Evolutionary conservation across 202 grass and related monocot genomes (phyloP), one percentile per base, ranked within the genome.

Genomic region (Schoenoplectus tabernaemontani): DNA sequence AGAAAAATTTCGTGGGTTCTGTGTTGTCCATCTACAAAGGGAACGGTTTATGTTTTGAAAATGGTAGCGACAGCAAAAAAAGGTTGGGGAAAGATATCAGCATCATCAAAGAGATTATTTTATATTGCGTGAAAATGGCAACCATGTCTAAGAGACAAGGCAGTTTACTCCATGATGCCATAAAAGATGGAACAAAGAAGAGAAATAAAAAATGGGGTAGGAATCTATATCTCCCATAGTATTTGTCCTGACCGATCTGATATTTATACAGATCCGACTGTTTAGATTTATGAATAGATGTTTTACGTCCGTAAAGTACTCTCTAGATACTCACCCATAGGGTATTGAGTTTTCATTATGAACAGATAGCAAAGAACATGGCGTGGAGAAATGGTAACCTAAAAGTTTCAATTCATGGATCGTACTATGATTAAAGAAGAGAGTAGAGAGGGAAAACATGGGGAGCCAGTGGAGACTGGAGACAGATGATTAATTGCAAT

Each of bases 141-240:
- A 15, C 32, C 80, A 82, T 82, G 80, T 82, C 36, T 69, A n/a
- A 82, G 61, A 43, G 34, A 32, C 30, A 73, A 79, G 57, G 42
- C 38, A 79, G 39, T 47, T 47, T 59, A 57, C 57, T 63, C 64
- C 42, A 48, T 26, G 28, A 5, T 78, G 54, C 10, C 22, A 59
- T 20, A 22, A 57, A 51, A 26, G 44, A 73, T 28, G 67, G 67
- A 66, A 66, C 34, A 38, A 66, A 66, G 33, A 66, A 41, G 32
- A 16, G 32, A 36, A 56, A 76, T 9, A 36, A 30, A 3, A 34
- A 76, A 76, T 30, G 32, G 71, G 46, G 28, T 28, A 28, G 28
- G 28, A 28, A 28, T 28, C 28, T 28, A 28, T 28, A 28, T 28
- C 28, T 28, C 28, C 28, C 28, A 28, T 28, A 28, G 28, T 28